Percentiles rank a stretch among this genome's conserved stretches.
Conservation (phyloP, 2,329 filamentous ascomycete genomes). For the Trichoderma sp. region DNA sequence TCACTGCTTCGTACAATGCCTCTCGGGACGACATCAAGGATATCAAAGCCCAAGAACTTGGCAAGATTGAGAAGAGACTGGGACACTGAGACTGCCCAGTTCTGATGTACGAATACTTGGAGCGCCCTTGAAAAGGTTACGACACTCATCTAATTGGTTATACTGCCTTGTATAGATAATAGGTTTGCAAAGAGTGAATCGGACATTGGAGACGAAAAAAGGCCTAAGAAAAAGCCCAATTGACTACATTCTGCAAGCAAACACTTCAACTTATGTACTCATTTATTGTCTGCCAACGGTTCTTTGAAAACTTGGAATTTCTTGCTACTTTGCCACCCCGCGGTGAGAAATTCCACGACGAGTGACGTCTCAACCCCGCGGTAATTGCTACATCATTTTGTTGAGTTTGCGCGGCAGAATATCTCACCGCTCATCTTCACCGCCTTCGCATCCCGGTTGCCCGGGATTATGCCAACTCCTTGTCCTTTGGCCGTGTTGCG, state of each 20-base stretch:
- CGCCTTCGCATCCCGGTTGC: conserved; percentile 13
- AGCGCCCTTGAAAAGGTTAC: not conserved
- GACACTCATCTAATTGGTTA: not conserved
- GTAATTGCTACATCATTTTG: not conserved
- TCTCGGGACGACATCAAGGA: conserved; percentile 71
- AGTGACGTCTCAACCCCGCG: conserved; percentile 18
- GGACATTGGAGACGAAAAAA: not conserved
- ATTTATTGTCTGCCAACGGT: not conserved
- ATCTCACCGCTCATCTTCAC: conserved; percentile 23
- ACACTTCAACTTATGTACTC: not conserved
- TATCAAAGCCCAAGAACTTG: conserved; percentile 64
- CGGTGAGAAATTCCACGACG: conserved; percentile 15
- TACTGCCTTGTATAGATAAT: conserved; percentile 2
- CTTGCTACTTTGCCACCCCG: conserved; percentile 10
- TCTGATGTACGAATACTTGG: not conserved
- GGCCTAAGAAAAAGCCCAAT: not conserved
- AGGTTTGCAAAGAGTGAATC: not conserved
- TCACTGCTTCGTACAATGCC: conserved; percentile 71
- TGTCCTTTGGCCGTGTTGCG: not conserved
- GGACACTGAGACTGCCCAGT: conserved; percentile 27
- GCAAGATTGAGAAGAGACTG: conserved; percentile 72
- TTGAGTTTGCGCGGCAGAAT: conserved; percentile 24
- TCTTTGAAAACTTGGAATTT: not conserved
- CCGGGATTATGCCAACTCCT: not conserved
- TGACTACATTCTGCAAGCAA: not conserved